A percentile compares a stretch with the other conserved stretches of the same genome.
Evolutionary conservation across 192 early-diverging fungal species (phyloP).

Genomic region (Linnemannia schmuckeri): DNA sequence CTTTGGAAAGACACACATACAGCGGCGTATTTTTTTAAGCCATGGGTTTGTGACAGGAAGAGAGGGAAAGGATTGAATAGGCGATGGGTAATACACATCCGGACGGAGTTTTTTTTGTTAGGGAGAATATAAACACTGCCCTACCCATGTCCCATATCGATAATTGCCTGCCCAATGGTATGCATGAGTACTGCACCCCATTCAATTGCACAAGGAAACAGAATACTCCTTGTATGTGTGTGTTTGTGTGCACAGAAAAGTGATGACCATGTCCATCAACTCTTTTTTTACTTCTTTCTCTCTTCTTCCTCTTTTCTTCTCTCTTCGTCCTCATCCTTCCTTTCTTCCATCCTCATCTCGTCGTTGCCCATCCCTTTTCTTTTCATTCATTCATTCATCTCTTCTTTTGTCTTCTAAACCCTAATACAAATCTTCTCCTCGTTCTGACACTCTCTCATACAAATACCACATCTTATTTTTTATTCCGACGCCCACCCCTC

Average conservation of each 20-base stretch:
- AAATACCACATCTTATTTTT: neutral
- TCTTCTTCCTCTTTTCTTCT: neutral
- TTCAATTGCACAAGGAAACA: no score
- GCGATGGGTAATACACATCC: neutral
- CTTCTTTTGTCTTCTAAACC: neutral
- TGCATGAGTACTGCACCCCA: no score
- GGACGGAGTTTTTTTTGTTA: neutral
- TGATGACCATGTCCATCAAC: neutral
- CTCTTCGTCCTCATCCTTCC: neutral
- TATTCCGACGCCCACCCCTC: neutral
- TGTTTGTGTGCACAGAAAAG: no score
- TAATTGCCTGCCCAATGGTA: no score
- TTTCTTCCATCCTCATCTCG: neutral
- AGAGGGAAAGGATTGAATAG: neutral
- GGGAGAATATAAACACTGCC: no score
- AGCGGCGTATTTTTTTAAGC: neutral
- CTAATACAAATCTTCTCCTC: neutral
- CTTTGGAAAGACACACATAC: neutral
- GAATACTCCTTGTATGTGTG: no score
- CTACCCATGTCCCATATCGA: no score
- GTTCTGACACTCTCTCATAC: neutral
- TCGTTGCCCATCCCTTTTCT: neutral
- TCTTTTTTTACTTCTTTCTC: neutral
- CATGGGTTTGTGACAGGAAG: neutral
- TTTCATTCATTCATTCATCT: neutral